Base-by-base conservation (phyloP, 352 stramenopile species). In the Phytopythium vexans region DNA sequence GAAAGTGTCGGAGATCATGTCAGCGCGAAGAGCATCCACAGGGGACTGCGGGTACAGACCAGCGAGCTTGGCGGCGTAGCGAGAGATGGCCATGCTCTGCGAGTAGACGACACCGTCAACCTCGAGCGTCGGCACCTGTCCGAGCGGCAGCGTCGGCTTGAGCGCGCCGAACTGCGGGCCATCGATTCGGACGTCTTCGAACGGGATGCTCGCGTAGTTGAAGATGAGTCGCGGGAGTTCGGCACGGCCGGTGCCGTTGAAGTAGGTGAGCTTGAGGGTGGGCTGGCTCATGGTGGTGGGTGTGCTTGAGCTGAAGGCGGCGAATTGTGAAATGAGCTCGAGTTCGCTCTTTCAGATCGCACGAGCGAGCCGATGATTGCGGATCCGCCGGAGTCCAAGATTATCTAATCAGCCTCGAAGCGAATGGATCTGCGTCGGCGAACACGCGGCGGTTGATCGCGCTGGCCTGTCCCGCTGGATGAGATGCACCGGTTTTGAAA, bases 211-310 rank as follows among this genome's bases (percentile, higher is more conserved):
- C n/a, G 63, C 72, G 53, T 69, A 80, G 27, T 53, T 40, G 56
- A 85, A 61, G 38, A 67, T 37, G n/a, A 91, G 54, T 14, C 83
- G 77, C 15, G 72, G 15, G 21, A 80, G 36, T 65, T 91, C 80
- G 4, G 48, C 82, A 34, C 67, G 71, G 12, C 55, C 80, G 14
- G 61, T 46, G 40, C 56, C 21, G 46, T 84, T 54, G 45, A 91
- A 89, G 71, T 90, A 92, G 15, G 62, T 80, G 27, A 92, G 55
- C 60, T 81, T 82, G 49, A 88, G 34, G 32, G 66, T 44, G 8
- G 52, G 52, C 41, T 66, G 57, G 37, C 37, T 41, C 57, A 63
- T 72, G 11, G 55, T 59, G 44, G 37, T 27, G 6, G n/a, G n/a
- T 27, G 6, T 1, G 32, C 45, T 51, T 51, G 45, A 3, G 45